Percentiles rank a stretch among this genome's conserved stretches.
These are phyloP conservation scores for Apophysomyces ossiformis DNA, from an alignment of 371 early-diverging fungal genomes.

Conservation along the genomic window DNA sequence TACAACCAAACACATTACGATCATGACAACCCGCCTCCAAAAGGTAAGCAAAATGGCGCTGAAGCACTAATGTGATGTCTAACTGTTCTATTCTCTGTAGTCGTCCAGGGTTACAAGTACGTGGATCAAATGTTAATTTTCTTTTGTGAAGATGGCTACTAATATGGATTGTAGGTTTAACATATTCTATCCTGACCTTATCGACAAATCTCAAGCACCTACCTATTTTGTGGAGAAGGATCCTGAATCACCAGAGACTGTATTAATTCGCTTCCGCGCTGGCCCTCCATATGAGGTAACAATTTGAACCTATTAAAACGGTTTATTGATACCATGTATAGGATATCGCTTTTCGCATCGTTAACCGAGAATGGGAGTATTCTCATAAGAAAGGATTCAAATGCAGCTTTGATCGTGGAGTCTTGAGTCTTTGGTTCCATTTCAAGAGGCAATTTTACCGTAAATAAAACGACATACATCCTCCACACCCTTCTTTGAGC, in stretches of 20 bases:
- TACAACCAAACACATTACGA: slow-evolving; percentile 98
- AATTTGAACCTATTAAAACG: too few species aligned
- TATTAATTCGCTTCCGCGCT: slow-evolving; percentile 86
- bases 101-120: slow-evolving; percentile 94
- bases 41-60: slow-evolving; percentile 33
- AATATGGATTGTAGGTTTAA: slow-evolving; percentile 56
- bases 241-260: slow-evolving; percentile 75
- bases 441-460: slow-evolving; percentile 89
- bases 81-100: slow-evolving; percentile 21
- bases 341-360: slow-evolving; percentile 94
- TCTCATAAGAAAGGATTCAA: slow-evolving; percentile 91
- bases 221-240: slow-evolving; percentile 87
- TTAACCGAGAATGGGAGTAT: slow-evolving; percentile 95
- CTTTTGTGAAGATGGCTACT: neutral
- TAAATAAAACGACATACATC: slow-evolving; percentile 46
- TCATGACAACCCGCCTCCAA: slow-evolving; percentile 95
- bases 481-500: neutral
- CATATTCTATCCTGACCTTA: slow-evolving; percentile 96
- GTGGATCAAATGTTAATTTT: neutral
- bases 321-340: slow-evolving; percentile 1
- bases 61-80: neutral
- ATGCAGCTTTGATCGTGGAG: slow-evolving; percentile 89
- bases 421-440: slow-evolving; percentile 91
- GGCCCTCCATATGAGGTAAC: slow-evolving; percentile 90
- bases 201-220: slow-evolving; percentile 86